A percentile compares a stretch with the other conserved stretches of the same genome.
phyloP scores from a whole-genome alignment of 2,329 filamentous ascomycete genomes.

The Calonectria henricotiae region DNA sequence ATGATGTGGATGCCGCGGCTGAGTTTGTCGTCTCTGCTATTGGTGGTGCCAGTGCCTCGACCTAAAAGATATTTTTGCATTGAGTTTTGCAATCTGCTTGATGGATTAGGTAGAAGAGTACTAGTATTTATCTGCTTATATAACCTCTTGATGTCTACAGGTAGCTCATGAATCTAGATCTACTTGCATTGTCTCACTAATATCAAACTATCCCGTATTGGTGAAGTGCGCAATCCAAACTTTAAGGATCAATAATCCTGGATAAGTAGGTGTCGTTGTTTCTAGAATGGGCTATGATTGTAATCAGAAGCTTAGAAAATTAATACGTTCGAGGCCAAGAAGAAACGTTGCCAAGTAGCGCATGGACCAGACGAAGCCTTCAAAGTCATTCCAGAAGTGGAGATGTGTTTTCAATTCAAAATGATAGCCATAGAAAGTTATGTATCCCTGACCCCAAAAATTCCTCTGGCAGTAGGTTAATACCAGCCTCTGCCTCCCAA shows the following conservation, averaged over 20 bases:
- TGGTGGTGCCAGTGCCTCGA: neutral
- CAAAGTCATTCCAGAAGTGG: too few relatives aligned
- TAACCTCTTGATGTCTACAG: neutral
- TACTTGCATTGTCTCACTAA: neutral
- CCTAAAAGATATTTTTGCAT: neutral
- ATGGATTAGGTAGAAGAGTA: neutral
- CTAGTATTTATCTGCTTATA: neutral
- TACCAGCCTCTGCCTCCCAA: neutral
- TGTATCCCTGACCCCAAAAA: neutral
- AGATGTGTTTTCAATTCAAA: neutral
- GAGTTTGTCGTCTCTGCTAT: conserved; percentile 17
- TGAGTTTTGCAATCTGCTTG: neutral
- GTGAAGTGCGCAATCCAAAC: too few relatives aligned
- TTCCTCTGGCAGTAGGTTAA: neutral
- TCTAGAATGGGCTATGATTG: too few relatives aligned
- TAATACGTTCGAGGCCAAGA: too few relatives aligned
- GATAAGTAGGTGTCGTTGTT: too few relatives aligned
- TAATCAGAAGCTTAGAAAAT: too few relatives aligned
- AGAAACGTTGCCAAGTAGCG: too few relatives aligned
- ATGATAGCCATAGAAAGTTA: neutral
- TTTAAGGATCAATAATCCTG: too few relatives aligned
- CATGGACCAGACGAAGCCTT: too few relatives aligned
- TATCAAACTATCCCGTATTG: neutral
- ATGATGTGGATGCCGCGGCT: conserved; percentile 2
- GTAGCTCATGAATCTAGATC: neutral